Conservation (phyloP, 331 rosid genomes). For the Quercus lobata region DNA sequence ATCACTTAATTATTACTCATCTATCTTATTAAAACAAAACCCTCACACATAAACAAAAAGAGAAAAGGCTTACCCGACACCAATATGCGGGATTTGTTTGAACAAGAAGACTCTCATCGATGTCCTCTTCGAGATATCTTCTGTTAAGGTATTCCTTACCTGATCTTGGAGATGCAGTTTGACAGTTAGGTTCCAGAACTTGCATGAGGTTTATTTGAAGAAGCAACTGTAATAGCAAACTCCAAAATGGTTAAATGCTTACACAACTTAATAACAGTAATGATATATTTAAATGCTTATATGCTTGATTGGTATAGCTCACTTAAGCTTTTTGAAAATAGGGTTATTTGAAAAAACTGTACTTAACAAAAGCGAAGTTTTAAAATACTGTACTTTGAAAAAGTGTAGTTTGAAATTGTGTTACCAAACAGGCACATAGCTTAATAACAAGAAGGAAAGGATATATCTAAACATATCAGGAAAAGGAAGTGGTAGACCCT, state of each 20-base stretch:
- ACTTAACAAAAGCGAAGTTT: too few species aligned
- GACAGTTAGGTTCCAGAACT: conserved; percentile 24
- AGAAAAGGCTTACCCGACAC: conserved; percentile 19
- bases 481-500: background rate
- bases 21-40: background rate
- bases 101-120: background rate
- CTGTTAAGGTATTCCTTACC: background rate
- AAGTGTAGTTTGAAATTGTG: too few species aligned
- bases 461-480: background rate
- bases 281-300: background rate
- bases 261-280: background rate
- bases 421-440: too few species aligned
- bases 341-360: too few species aligned
- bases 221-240: conserved; percentile 4
- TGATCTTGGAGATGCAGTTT: conserved; percentile 13
- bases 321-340: too few species aligned
- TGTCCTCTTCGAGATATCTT: conserved; percentile 12
- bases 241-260: background rate
- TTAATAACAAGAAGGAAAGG: background rate
- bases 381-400: too few species aligned
- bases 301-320: too few species aligned
- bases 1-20: background rate
- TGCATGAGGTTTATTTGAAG: conserved; percentile 21
- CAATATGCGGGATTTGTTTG: background rate
- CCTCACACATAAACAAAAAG: background rate